These are phyloP conservation scores for Melastoma candidum DNA, from an alignment of 441 rosid genomes.

Conservation along the genomic window DNA sequence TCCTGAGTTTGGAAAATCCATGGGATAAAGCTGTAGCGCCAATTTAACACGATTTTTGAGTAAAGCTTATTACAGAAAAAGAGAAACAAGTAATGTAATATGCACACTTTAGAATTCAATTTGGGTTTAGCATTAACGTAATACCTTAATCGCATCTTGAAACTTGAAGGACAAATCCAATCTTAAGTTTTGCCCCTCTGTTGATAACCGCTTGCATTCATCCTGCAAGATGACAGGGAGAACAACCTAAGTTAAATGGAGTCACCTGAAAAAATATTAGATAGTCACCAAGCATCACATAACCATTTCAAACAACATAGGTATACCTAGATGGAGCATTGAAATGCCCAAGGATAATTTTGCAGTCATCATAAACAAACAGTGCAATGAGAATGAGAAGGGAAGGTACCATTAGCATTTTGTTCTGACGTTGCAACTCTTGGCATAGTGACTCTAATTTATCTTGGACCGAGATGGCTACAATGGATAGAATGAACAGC, in stretches of 20 bases:
- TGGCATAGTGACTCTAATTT: slow-evolving; percentile 85
- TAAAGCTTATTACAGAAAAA: too few species aligned
- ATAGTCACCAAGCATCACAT: too few species aligned
- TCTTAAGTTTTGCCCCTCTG: slow-evolving; percentile 82
- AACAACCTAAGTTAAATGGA: not conserved
- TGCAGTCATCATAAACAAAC: too few species aligned
- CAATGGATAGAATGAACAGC: slow-evolving; percentile 7
- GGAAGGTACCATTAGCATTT: slow-evolving; percentile 64
- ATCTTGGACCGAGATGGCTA: slow-evolving; percentile 73
- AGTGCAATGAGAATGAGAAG: slow-evolving; percentile 1
- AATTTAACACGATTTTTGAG: too few species aligned
- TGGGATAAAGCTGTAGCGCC: too few species aligned
- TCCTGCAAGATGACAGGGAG: slow-evolving; percentile 39
- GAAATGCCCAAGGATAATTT: too few species aligned
- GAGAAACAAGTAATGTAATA: not conserved
- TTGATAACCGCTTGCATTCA: slow-evolving; percentile 81
- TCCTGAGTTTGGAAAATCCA: too few species aligned
- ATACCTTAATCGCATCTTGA: slow-evolving; percentile 89
- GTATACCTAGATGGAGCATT: too few species aligned
- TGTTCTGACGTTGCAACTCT: slow-evolving; percentile 91
- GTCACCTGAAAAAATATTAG: not conserved
- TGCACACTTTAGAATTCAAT: not conserved
- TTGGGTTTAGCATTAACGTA: not conserved
- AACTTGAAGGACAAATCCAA: slow-evolving; percentile 71
- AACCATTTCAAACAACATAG: too few species aligned